Evolutionary conservation across 139 green algal species (phyloP), one percentile per base, ranked within the genome.

Genomic region (Closterium sp.): DNA sequence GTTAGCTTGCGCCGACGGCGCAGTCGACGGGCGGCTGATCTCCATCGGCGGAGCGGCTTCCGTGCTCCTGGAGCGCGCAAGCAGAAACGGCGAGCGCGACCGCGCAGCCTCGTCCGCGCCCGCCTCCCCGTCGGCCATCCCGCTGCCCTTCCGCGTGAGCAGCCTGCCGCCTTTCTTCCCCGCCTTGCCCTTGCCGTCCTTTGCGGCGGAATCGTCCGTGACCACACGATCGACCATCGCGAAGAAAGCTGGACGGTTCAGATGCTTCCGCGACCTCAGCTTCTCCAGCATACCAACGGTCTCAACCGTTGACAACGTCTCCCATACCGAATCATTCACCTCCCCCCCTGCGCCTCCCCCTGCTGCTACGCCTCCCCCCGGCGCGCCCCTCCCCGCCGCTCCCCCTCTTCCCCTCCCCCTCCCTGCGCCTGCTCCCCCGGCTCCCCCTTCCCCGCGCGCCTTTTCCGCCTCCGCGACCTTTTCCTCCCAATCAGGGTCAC

Each of bases 191-290:
- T 70, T 70, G 50, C 50, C 50, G 50, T 70, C 50, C 10, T 70
- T 70, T 19, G 50, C 17, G 50, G 50, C 19, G 13, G 50, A 70
- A 24, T 70, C 50, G 50, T 70, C 50, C 50, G 50, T 24, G 50
- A 70, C 50, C 50, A 70, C 13, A 70, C 50, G 50, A 70, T 70
- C 50, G 50, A 70, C 21, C 84, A 87, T 87, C 13, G 27, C 84
- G 28, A 87, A 87, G 84, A 87, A 87, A 11, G 84, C 84, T 29
- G 84, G 84, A 29, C 84, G 84, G n/a, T 11, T 22, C 84, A 87
- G 84, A 30, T 87, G 84, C 84, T 87, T 87, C n/a, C 27, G n/a
- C 84, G 84, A 30, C 84, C 84, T 87, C 84, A 87, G 84, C 84
- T 32, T 87, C n/a, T 30, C 28, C 17, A 87, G n/a, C 84, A 30